These are phyloP conservation scores for Leishmania tarentolae DNA, from an alignment of 208 protist genomes.

Conservation along the genomic window DNA sequence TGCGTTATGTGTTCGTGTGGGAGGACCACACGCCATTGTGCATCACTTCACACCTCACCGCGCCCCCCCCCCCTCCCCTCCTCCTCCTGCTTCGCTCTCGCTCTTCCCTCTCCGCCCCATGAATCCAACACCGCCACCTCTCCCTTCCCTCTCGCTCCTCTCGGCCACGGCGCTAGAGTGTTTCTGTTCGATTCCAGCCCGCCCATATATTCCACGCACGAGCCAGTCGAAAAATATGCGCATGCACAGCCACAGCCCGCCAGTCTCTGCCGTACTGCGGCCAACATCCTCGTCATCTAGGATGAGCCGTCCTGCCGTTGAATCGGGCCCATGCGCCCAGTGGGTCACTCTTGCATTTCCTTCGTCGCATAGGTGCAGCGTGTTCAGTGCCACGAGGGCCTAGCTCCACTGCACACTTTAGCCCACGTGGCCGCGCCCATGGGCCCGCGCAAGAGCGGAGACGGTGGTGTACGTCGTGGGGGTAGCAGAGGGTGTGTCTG, in stretches of 20 bases:
- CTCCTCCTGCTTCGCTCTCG: neutral
- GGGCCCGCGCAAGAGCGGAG: neutral
- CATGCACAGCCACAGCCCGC: slow-evolving; percentile 4
- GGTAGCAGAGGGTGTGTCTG: neutral
- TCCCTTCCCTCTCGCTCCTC: too few species aligned
- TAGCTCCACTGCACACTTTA: neutral
- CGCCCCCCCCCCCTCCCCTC: too few species aligned
- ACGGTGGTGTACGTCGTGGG: neutral
- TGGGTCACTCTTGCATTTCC: neutral
- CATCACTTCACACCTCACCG: neutral
- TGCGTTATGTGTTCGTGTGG: too few species aligned
- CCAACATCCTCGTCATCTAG: neutral
- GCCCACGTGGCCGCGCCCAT: neutral
- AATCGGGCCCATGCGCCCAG: neutral
- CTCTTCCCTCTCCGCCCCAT: neutral
- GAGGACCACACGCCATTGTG: too few species aligned
- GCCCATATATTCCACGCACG: neutral
- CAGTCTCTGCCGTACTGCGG: neutral
- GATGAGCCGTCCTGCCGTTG: neutral
- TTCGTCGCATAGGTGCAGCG: neutral
- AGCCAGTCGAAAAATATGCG: neutral
- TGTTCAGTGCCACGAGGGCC: neutral
- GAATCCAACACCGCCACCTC: neutral
- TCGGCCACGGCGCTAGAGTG: neutral
- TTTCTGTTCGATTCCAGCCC: neutral